phyloP scores from a whole-genome alignment of 2,329 filamentous ascomycete genomes.

The Ceratocystis albifundus region DNA sequence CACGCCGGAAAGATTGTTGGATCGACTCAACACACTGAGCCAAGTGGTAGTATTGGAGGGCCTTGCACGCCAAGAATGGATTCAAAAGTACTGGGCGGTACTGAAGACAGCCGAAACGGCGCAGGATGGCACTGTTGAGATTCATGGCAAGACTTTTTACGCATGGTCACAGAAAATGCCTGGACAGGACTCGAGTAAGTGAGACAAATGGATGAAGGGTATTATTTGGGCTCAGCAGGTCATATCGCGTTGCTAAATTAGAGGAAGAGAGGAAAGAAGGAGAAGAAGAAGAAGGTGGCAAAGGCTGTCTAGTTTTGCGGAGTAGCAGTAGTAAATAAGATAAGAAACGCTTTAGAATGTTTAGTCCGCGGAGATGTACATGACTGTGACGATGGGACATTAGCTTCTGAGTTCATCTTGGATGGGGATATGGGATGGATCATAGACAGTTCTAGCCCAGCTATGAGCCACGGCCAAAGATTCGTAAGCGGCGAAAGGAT shows the following conservation, averaged over 20 bases:
- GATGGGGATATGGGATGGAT: background rate
- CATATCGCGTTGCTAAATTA: slow-evolving; percentile 14
- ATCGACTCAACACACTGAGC: slow-evolving; percentile 53
- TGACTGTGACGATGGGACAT: slow-evolving; percentile 37
- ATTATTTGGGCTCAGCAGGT: slow-evolving; percentile 4
- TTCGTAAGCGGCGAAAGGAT: background rate
- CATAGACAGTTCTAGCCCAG: background rate
- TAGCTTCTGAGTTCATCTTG: background rate
- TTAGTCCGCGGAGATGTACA: slow-evolving; percentile 58
- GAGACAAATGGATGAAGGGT: background rate
- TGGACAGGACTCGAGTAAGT: slow-evolving; percentile 5
- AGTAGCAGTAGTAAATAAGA: background rate
- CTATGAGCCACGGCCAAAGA: background rate
- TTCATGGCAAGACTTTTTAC: slow-evolving; percentile 54
- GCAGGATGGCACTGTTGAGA: slow-evolving; percentile 47
- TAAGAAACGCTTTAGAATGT: slow-evolving; percentile 24
- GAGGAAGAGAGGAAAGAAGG: slow-evolving; percentile 20
- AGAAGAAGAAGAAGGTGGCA: background rate
- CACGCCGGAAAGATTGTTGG: slow-evolving; percentile 49
- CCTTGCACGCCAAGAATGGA: slow-evolving; percentile 38
- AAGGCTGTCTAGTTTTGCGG: background rate
- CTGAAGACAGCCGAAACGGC: slow-evolving; percentile 46
- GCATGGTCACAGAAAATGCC: slow-evolving; percentile 47
- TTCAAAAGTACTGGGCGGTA: slow-evolving; percentile 42
- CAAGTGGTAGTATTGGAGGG: slow-evolving; percentile 52